Percentiles rank a stretch among this genome's conserved stretches.
Evolutionary conservation across 305 asterid species (phyloP).

Genomic region (Fraxinus albicans): DNA sequence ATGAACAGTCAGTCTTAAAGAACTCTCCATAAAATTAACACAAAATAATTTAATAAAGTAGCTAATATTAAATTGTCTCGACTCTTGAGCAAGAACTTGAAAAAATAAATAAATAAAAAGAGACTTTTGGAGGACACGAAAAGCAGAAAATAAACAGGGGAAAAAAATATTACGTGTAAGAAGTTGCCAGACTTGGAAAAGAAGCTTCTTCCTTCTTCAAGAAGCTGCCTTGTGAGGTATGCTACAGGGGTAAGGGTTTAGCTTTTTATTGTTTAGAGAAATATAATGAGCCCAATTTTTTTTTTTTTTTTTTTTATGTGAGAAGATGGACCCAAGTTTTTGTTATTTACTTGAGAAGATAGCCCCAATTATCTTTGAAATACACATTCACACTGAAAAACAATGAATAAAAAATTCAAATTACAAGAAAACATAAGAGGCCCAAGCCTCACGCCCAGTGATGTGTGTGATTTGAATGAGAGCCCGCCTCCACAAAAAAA

Average conservation of each 20-base stretch:
- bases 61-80: background rate
- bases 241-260: background rate
- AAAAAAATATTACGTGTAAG: background rate
- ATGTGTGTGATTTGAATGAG: background rate
- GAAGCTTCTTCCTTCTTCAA: background rate
- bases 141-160: background rate
- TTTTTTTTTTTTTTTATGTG: background rate
- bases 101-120: background rate
- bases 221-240: background rate
- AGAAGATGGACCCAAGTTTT: background rate
- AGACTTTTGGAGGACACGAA: background rate
- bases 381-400: background rate
- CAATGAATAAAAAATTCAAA: background rate
- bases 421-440: background rate
- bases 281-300: background rate
- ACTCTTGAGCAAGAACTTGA: background rate
- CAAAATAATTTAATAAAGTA: background rate
- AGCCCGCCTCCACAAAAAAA: background rate
- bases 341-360: background rate
- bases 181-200: background rate
- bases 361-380: background rate
- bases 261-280: background rate
- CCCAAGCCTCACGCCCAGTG: background rate
- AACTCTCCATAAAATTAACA: background rate
- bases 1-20: background rate